Evolutionary conservation across 2,329 filamentous ascomycete genomes (phyloP).

Genomic region (Fusarium veterinarium): DNA sequence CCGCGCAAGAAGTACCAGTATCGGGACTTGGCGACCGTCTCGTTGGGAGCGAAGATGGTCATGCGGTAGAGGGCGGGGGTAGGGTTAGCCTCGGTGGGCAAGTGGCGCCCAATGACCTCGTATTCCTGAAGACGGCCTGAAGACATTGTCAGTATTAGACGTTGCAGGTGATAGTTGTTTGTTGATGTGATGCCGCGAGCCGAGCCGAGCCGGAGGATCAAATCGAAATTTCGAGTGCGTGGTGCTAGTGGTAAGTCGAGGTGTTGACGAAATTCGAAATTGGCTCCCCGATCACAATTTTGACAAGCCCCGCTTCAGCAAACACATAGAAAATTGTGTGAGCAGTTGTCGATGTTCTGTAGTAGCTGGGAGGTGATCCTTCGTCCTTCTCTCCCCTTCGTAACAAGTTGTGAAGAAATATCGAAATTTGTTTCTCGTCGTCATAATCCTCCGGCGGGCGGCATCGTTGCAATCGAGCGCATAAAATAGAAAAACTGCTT

Average conservation of each 20-base stretch:
- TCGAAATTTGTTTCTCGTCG: constrained; percentile 38
- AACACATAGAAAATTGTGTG: background rate
- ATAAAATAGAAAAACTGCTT: constrained; percentile 56
- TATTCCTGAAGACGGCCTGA: constrained; percentile 99
- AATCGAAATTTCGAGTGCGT: constrained; percentile 14
- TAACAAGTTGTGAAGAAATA: constrained; percentile 12
- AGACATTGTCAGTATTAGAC: constrained; percentile 47
- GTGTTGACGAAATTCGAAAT: constrained; percentile 25
- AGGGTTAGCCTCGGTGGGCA: constrained; percentile 97
- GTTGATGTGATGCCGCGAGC: constrained; percentile 27
- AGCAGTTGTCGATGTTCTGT: background rate
- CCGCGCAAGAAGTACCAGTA: constrained; percentile 99
- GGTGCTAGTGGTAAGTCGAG: constrained; percentile 2
- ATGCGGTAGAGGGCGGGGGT: constrained; percentile 99
- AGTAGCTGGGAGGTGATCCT: constrained; percentile 5
- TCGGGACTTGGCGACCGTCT: constrained; percentile 98
- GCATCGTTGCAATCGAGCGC: constrained; percentile 39
- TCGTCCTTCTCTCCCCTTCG: background rate
- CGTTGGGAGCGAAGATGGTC: constrained; percentile 99
- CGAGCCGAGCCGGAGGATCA: constrained; percentile 18
- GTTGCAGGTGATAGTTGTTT: constrained; percentile 5
- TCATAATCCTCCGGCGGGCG: constrained; percentile 38
- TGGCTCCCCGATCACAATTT: background rate
- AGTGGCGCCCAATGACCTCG: constrained; percentile 99
- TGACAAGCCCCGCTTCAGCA: background rate